phyloP scores from a whole-genome alignment of 345 rosid genomes.

The Brassica napus region Da-Ae NC_063449.1:46479001-46479500 shows the following conservation, averaged over 20 bases:
- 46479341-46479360: not conserved
- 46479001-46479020: no score
- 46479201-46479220: not conserved
- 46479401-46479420: not conserved
- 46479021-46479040: no score
- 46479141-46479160: not conserved
- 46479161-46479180: not conserved
- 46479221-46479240: not conserved
- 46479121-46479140: not conserved
- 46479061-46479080: no score
- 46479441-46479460: conserved; percentile 6
- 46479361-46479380: not conserved
- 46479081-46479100: no score
- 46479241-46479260: no score
- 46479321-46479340: not conserved
- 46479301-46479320: no score
- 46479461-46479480: conserved; percentile 7
- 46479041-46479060: not conserved
- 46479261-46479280: no score
- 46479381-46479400: not conserved
- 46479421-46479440: not conserved
- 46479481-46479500: no score
- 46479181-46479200: not conserved
- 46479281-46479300: no score
- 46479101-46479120: no score